These are phyloP conservation scores for Diaporthe ampelina DNA, from an alignment of 2,329 filamentous ascomycete genomes.

Conservation along the genomic window DNA sequence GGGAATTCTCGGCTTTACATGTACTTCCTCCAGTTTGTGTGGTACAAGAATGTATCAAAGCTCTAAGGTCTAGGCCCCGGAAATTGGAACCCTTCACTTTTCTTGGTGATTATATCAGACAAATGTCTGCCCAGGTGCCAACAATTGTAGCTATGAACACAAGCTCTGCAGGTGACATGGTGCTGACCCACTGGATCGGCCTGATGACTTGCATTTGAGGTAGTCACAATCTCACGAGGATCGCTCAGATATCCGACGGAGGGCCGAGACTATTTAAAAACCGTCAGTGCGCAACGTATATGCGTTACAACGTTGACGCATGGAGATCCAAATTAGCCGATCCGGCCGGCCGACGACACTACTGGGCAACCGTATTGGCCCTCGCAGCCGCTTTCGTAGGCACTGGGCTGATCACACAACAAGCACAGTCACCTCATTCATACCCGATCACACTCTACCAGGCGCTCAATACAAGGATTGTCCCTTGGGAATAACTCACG, in stretches of 20 bases:
- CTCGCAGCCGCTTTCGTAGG: background rate
- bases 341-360: background rate
- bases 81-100: too few species aligned
- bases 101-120: too few species aligned
- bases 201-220: background rate
- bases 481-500: background rate
- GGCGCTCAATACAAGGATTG: background rate
- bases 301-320: background rate
- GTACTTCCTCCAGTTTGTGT: too few species aligned
- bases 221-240: background rate
- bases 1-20: too few species aligned
- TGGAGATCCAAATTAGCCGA: background rate
- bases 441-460: too few species aligned
- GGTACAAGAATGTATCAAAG: too few species aligned
- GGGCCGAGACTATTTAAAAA: background rate
- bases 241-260: background rate
- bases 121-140: too few species aligned
- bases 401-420: background rate
- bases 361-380: background rate
- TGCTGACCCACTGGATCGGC: background rate
- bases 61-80: too few species aligned
- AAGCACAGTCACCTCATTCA: background rate
- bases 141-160: too few species aligned
- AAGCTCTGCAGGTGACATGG: background rate
- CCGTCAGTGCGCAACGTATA: constrained; percentile 1